Evolutionary conservation across 1,284 basidiomycete species (phyloP).

Genomic region (Ganoderma meredithae): DNA sequence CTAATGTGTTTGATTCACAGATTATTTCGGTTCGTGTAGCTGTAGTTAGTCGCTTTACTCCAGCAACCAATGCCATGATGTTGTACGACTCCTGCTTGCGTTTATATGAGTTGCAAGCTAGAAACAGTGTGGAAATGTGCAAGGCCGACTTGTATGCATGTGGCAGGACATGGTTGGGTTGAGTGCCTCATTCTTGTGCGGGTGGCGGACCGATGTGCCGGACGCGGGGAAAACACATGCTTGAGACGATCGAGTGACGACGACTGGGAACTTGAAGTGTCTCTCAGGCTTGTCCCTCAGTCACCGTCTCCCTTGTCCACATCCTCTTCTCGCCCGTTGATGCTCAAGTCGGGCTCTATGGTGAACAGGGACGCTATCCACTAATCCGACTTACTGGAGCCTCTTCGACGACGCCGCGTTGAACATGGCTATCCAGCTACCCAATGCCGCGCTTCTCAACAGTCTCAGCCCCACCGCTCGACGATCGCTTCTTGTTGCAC

Average conservation of each 20-base stretch:
- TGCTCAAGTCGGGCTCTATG: background rate
- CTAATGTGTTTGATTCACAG: conserved; percentile 9
- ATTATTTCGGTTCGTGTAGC: conserved; percentile 28
- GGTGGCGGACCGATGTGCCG: background rate
- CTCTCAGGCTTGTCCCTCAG: background rate
- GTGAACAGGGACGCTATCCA: background rate
- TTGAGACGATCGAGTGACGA: conserved; percentile 19
- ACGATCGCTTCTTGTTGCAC: conserved; percentile 29
- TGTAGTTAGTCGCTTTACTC: conserved; percentile 20
- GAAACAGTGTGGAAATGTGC: background rate
- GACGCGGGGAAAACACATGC: conserved; percentile 33
- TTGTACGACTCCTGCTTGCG: conserved; percentile 12
- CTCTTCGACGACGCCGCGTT: background rate
- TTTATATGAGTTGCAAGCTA: background rate
- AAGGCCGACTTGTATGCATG: too few species aligned
- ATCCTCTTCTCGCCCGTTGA: background rate
- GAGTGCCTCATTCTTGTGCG: background rate
- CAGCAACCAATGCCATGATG: conserved; percentile 15
- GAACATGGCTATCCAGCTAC: conserved; percentile 24
- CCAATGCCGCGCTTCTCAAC: conserved; percentile 19
- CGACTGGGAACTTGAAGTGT: conserved; percentile 9
- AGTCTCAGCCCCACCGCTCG: conserved; percentile 24
- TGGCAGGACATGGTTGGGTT: background rate
- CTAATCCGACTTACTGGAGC: background rate
- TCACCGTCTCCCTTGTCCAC: background rate